Conservation (phyloP, 2,329 filamentous ascomycete genomes). For the Beauveria pseudobassiana region DNA sequence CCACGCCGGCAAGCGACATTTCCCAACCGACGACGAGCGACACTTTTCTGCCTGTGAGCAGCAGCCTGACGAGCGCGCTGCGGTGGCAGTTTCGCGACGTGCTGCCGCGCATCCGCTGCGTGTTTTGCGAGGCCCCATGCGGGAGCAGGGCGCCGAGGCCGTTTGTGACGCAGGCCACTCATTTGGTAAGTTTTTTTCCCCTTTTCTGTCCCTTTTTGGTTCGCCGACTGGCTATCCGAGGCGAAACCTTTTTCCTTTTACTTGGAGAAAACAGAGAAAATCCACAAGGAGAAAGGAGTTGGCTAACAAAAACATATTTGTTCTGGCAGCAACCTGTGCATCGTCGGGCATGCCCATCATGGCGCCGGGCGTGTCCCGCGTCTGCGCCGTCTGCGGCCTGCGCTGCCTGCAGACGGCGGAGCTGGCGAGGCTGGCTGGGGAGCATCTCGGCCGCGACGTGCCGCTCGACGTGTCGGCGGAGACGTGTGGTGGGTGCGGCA, state of each 20-base stretch:
- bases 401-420: conserved; percentile 41
- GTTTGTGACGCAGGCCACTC: conserved; percentile 32
- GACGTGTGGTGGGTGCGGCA: conserved; percentile 33
- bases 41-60: neutral
- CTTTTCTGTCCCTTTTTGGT: neutral
- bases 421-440: conserved; percentile 27
- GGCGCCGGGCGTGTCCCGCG: conserved; percentile 43
- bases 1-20: neutral
- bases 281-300: too few relatives aligned
- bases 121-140: conserved; percentile 37
- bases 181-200: conserved; percentile 27
- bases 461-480: conserved; percentile 25
- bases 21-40: neutral
- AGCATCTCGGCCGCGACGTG: conserved; percentile 22
- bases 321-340: conserved; percentile 38
- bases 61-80: conserved; percentile 17
- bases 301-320: neutral
- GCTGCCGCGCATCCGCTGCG: conserved; percentile 33
- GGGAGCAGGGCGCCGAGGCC: conserved; percentile 26
- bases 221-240: too few relatives aligned
- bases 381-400: conserved; percentile 47
- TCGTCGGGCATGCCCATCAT: conserved; percentile 48
- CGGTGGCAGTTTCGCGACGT: conserved; percentile 31
- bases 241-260: too few relatives aligned
- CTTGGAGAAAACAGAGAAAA: neutral